Base-by-base conservation (phyloP, 2,329 filamentous ascomycete genomes). In the Colletotrichum euphorbiae region DNA sequence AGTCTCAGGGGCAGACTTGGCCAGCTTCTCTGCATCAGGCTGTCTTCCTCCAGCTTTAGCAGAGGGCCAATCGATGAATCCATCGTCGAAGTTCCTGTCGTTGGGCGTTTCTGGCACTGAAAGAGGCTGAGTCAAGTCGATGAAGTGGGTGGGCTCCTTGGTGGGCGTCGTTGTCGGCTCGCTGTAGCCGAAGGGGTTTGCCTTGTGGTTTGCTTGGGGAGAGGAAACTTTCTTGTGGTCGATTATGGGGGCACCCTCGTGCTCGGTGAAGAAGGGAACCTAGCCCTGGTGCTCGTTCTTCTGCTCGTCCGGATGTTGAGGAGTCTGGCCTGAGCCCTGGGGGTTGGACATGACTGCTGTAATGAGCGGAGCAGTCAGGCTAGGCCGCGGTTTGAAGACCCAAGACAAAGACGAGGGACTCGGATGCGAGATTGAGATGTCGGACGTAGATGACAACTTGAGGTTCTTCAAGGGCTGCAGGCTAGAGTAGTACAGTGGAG, bases 201-300 rank as follows among this genome's bases (percentile, higher is more conserved):
- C 17, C 17, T 21, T 31, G 31, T 15, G 19, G 24, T 8, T 55
- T 12, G 17, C 11, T 3, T 19, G 40, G 8, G 40, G 17, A 33
- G 28, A 21, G 12, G 15, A 24, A 28, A 6, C 6, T 7, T 33
- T 60, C 3, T 33, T 58, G 36, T 45, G 28, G 9, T 66, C 62
- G 17, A 55, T 17, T 9, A 66, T 59, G 19, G 61, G 66, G 4
- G 31, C 57, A 9, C 48, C 61, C 24, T 66, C 55, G 3, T 69
- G 62, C 19, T 69, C 66, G 6, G 66, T 69, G 6, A 66, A 60
- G 48, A 66, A 55, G 61, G 66, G 62, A 3, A 50, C 31, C 66
- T 69, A 69, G 33, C 55, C 48, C 46, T 69, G 52, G 9, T 46
- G 17, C 17, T 43, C 19, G 11, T 17, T 17, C 4, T 38, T 19